Conservation (phyloP, 768 basidiomycete genomes). For the Tulasnella sp. region DNA sequence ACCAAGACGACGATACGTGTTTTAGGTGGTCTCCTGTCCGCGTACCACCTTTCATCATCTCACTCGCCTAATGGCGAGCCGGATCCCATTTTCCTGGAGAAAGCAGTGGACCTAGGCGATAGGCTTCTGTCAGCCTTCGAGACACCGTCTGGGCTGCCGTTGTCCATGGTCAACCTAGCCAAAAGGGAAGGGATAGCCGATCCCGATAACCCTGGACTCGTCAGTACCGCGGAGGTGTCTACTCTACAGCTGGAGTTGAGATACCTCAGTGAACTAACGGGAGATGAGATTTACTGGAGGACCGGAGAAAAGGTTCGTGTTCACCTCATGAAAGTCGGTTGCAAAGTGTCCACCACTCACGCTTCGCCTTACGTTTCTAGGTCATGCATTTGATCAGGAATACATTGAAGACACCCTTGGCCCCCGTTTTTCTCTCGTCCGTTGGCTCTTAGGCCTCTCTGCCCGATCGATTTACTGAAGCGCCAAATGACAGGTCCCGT, state of each 20-base stretch:
- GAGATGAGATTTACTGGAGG: constrained; percentile 73
- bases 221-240: constrained; percentile 80
- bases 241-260: constrained; percentile 91
- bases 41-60: constrained; percentile 73
- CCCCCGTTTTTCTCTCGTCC: constrained; percentile 15
- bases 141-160: constrained; percentile 74
- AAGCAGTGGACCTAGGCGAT: constrained; percentile 78
- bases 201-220: constrained; percentile 49
- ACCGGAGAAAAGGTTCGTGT: constrained; percentile 61
- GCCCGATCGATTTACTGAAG: neutral
- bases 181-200: constrained; percentile 57
- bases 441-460: neutral
- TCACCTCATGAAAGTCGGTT: neutral
- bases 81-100: constrained; percentile 65
- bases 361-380: neutral
- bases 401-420: constrained; percentile 10
- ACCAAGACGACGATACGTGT: constrained; percentile 84
- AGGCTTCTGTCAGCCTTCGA: constrained; percentile 79
- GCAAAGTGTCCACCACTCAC: neutral
- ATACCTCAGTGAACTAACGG: constrained; percentile 77
- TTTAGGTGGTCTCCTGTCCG: constrained; percentile 83
- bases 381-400: constrained; percentile 16
- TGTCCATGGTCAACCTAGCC: constrained; percentile 70
- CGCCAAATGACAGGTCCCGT: neutral
- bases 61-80: constrained; percentile 49